Evolutionary conservation across 495 filamentous ascomycete species (phyloP), one percentile per base, ranked within the genome.

Genomic region (Lophiostoma macrostomum): DNA sequence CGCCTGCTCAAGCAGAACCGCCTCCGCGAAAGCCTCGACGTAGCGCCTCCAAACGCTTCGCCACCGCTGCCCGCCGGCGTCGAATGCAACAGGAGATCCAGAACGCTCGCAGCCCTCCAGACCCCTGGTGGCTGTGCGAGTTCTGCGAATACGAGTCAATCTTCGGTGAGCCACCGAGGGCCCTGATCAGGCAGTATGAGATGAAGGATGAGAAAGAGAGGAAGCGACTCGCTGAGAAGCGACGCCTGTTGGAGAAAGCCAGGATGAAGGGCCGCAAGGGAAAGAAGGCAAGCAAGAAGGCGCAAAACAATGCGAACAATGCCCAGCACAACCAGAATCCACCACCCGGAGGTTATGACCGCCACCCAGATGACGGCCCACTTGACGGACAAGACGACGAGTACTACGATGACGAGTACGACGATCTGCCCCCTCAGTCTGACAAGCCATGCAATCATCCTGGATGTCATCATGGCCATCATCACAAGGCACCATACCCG

Each of bases 221-320:
- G 32, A 86, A 89, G 66, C 78, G 84, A 38, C 73, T 89, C 56
- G 86, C 86, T 13, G 90, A 95, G 71, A 88, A 90, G 66, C 80
- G 84, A 50, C 77, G 91, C 23, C 75, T 96, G 35, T 70, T 96
- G 43, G 91, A 97, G 71, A 94, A 95, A 66, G 90, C 93, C 27
- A 95, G 95, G 74, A 90, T 91, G 82, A 95, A 94, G 65, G 86
- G 87, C 42, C 81, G 89, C 28, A 96, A 95, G 75, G 76, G 78
- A 29, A 85, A 85, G 70, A 86, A 85, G 76, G 82, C 72, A 35
- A 57, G 35, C 31, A 64, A 64, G 49, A 53, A 57, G 34, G 42
- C 49, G 5, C 60, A 62, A 35, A 63, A 63, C 53, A 58, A 58
- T 32, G 49, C 32, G 16, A 50, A 50, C 35, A 50, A 39, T 20